phyloP scores from a whole-genome alignment of 805 yeast genomes.

The Starmera caribaea region DNA sequence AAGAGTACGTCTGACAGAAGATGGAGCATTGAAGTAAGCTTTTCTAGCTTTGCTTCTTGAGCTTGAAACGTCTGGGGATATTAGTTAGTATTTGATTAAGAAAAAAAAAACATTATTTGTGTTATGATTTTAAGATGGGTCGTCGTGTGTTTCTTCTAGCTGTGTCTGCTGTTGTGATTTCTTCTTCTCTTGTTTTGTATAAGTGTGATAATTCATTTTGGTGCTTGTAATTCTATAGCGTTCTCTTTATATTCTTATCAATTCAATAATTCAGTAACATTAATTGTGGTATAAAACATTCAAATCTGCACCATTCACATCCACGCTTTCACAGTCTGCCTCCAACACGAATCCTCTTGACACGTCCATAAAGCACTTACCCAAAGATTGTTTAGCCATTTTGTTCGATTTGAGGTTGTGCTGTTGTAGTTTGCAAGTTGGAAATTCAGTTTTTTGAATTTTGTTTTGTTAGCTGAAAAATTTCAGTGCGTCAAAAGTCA shows the following conservation, averaged over 20 bases:
- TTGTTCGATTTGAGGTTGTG: slow-evolving; percentile 9
- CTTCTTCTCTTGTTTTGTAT: too few species aligned
- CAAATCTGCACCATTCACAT: too few species aligned
- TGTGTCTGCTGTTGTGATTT: slow-evolving; percentile 1
- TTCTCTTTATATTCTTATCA: too few species aligned
- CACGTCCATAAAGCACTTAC: slow-evolving; percentile 23
- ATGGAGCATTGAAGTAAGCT: slow-evolving; percentile 98
- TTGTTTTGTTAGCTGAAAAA: background rate
- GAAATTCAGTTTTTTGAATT: background rate
- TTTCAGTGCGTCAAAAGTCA: background rate
- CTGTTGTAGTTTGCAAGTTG: background rate
- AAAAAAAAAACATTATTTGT: background rate
- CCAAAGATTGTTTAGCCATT: slow-evolving; percentile 43
- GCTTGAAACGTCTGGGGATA: slow-evolving; percentile 81
- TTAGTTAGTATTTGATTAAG: slow-evolving; percentile 20
- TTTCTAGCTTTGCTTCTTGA: slow-evolving; percentile 99
- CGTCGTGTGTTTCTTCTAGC: too few species aligned
- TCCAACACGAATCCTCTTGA: too few species aligned
- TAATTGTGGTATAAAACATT: too few species aligned
- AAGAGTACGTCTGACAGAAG: slow-evolving; percentile 87
- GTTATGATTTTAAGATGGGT: too few species aligned
- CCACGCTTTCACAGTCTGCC: too few species aligned
- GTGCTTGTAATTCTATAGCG: too few species aligned
- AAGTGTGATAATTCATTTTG: too few species aligned
- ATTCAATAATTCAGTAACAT: too few species aligned